phyloP scores from a whole-genome alignment of 2,329 filamentous ascomycete species.

The Coniochaeta ligniaria region DNA sequence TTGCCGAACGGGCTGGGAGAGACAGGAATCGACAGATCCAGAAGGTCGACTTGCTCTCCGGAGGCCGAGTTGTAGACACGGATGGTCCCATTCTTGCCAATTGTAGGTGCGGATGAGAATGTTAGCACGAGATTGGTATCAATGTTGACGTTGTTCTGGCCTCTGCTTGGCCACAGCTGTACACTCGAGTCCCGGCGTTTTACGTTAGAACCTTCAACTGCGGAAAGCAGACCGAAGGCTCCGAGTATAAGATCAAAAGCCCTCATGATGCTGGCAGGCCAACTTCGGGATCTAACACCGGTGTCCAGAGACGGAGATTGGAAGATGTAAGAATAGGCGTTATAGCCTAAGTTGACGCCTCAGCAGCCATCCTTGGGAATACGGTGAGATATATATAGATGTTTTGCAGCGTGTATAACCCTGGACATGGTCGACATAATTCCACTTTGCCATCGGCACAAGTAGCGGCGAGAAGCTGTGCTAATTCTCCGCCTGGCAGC shows the following conservation, averaged over 20 bases:
- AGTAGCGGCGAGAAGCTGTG: background rate
- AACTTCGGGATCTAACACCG: background rate
- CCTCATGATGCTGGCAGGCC: background rate
- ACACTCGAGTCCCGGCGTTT: background rate
- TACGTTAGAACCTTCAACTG: background rate
- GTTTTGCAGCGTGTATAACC: background rate
- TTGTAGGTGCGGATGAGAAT: constrained; percentile 2
- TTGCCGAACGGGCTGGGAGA: constrained; percentile 6
- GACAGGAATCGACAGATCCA: constrained; percentile 4
- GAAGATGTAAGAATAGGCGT: background rate
- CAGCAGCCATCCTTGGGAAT: background rate
- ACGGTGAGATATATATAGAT: background rate
- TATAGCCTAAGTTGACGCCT: background rate
- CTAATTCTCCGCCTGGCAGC: background rate
- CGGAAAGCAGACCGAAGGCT: background rate
- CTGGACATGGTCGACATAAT: background rate
- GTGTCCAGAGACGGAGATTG: background rate
- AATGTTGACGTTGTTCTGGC: constrained; percentile 3
- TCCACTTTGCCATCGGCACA: background rate
- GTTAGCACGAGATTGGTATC: constrained; percentile 5
- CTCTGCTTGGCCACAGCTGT: background rate
- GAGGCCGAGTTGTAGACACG: constrained; percentile 1
- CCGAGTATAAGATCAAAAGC: background rate
- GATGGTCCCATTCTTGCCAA: constrained; percentile 2
- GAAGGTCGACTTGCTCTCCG: background rate